Percentiles rank a stretch among this genome's conserved stretches.
phyloP scores from a whole-genome alignment of 2,329 filamentous ascomycete species.

The Cordyceps farinosa region DNA sequence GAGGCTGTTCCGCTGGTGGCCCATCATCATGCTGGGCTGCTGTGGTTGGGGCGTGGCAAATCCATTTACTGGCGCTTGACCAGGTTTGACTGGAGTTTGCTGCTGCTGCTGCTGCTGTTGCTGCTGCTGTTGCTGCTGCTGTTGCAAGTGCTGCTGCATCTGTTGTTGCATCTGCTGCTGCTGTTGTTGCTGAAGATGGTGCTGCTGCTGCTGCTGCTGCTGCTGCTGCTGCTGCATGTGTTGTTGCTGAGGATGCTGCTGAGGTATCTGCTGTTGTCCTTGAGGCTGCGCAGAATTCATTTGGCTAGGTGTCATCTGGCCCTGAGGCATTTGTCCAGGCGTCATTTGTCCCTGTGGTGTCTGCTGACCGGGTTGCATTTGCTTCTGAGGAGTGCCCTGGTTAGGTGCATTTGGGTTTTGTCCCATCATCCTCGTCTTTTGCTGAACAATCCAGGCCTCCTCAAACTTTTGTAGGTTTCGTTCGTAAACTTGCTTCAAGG shows the following conservation, averaged over 20 bases:
- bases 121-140: slow-evolving; percentile 25
- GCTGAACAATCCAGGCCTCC: slow-evolving; percentile 58
- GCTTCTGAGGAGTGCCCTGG: slow-evolving; percentile 30
- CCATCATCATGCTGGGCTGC: slow-evolving; percentile 26
- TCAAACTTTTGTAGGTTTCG: slow-evolving; percentile 76
- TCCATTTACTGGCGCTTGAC: slow-evolving; percentile 36
- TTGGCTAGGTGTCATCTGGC: slow-evolving; percentile 7
- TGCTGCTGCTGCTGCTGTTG: slow-evolving; percentile 4
- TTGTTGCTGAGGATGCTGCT: slow-evolving; percentile 38
- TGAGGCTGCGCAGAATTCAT: slow-evolving; percentile 28
- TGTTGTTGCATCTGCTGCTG: slow-evolving; percentile 33
- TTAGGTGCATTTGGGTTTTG: slow-evolving; percentile 41
- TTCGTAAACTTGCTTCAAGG: slow-evolving; percentile 72
- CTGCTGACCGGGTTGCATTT: slow-evolving; percentile 38
- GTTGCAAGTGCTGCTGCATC: slow-evolving; percentile 32
- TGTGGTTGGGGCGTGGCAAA: slow-evolving; percentile 33
- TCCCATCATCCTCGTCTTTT: slow-evolving; percentile 50
- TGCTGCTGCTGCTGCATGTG: slow-evolving; percentile 40
- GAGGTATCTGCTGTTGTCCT: slow-evolving; percentile 26
- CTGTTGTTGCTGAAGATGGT: slow-evolving; percentile 26
- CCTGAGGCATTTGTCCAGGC: slow-evolving; percentile 28
- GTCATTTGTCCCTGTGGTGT: slow-evolving; percentile 34
- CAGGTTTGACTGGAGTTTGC: slow-evolving; percentile 39
- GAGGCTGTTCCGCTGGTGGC: slow-evolving; percentile 49
- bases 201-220: slow-evolving; percentile 26